Conservation (phyloP, 192 early-diverging fungal species). For the Jimgerdemannia flammicorona region DNA sequence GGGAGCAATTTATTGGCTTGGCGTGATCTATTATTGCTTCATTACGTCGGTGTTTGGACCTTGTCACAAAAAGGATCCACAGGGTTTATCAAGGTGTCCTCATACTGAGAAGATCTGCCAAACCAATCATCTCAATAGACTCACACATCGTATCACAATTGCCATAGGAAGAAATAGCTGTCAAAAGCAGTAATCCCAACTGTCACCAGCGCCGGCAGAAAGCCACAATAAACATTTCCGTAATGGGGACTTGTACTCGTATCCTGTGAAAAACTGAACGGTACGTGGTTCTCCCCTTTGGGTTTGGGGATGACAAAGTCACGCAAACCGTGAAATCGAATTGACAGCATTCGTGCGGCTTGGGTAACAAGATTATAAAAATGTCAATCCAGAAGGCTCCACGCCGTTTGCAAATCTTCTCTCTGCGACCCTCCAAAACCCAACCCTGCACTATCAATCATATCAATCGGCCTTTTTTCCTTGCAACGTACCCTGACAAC, state of each 20-base stretch:
- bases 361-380: not conserved
- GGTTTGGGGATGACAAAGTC: not conserved
- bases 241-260: not conserved
- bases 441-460: no score
- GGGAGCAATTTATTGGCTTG: not conserved
- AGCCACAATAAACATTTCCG: not conserved
- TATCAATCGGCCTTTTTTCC: no score
- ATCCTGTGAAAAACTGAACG: not conserved
- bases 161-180: not conserved
- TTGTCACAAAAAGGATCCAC: not conserved
- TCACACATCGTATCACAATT: not conserved
- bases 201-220: not conserved
- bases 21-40: not conserved
- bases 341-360: not conserved
- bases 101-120: not conserved
- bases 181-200: not conserved
- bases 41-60: not conserved
- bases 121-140: not conserved
- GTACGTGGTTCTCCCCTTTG: not conserved
- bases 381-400: not conserved
- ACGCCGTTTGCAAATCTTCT: not conserved
- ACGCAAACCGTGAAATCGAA: not conserved
- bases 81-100: not conserved
- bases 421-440: not conserved
- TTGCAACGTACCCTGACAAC: not conserved